Percentiles rank a stretch among this genome's conserved stretches.
phyloP scores from a whole-genome alignment of 2,329 filamentous ascomycete species.

The Aurifilum marmelostoma region DNA sequence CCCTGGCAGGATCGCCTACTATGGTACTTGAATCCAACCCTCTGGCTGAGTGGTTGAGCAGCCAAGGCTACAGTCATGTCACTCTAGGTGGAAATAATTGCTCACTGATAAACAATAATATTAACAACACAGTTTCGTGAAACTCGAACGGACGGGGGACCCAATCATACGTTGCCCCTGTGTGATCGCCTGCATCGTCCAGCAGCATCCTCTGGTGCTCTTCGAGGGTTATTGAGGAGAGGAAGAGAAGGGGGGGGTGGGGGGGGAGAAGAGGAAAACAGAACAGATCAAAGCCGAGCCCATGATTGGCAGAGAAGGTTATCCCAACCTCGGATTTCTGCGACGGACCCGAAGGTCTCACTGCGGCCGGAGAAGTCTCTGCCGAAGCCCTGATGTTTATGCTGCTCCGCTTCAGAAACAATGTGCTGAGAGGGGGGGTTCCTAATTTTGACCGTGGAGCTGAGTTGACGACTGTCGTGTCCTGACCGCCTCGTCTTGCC shows the following conservation, averaged over 20 bases:
- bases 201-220: not conserved
- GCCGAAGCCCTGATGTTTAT: not conserved
- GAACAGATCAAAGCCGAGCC: not conserved
- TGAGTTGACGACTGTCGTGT: constrained; percentile 14
- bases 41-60: not conserved
- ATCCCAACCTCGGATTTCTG: not conserved
- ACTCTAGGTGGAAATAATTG: not conserved
- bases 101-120: not conserved
- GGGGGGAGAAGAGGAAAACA: not conserved
- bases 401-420: constrained; percentile 9
- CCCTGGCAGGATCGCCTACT: not conserved
- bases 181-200: not conserved
- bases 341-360: not conserved
- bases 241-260: too few species aligned
- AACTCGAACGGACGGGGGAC: not conserved
- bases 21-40: not conserved
- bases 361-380: not conserved
- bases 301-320: not conserved
- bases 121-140: not conserved
- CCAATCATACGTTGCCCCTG: constrained; percentile 3
- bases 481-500: not conserved
- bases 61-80: not conserved
- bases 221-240: not conserved
- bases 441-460: constrained; percentile 14
- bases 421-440: not conserved